Base-by-base conservation (phyloP, 2,329 filamentous ascomycete genomes). In the Penicillium sp. region DNA sequence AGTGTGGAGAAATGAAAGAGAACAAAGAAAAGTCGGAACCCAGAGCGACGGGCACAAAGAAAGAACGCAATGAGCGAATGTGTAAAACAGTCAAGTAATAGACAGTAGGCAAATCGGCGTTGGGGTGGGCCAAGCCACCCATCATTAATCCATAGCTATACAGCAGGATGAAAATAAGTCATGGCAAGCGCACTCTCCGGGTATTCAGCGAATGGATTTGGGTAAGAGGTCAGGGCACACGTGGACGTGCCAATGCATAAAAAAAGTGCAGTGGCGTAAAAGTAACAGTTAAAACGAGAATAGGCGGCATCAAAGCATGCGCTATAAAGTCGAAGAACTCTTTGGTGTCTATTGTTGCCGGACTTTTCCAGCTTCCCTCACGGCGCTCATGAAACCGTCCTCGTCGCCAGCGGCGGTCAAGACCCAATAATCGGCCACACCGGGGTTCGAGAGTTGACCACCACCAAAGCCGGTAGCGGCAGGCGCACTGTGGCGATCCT, bases 331-430 rank as follows among this genome's bases (percentile, higher is more conserved):
- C 27, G 6, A 31, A 40, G 1, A 29, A 47, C 6, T 47, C 29
- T 3, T n/a, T n/a, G n/a, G n/a, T 8, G 11, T 31, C 22, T 40
- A 35, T 58, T 57, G 63, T 48, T 61, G 57, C 49, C 69, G 69
- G 25, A 76, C 71, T 53, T 75, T 77, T 25, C 75, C 75, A 41
- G 75, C 75, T 54, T 77, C 73, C 23, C 73, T 66, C 26, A 77
- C 73, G 49, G 74, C 73, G 46, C 68, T 65, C 60, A 77, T 75
- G 57, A 77, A 77, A 22, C 69, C 70, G 54, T 77, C 74, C 51
- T 76, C 74, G 56, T 75, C 64, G 12, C 74, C 72, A 20, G 70
- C 66, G 40, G 69, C 58, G 29, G 68, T 69, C 35, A 77, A 58
- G 49, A 76, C 64, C 75, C 75, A 77, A 57, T 77, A 76, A 56